These are phyloP conservation scores for Suillus bovinus DNA, from an alignment of 768 basidiomycete species.

Conservation along the genomic window DNA sequence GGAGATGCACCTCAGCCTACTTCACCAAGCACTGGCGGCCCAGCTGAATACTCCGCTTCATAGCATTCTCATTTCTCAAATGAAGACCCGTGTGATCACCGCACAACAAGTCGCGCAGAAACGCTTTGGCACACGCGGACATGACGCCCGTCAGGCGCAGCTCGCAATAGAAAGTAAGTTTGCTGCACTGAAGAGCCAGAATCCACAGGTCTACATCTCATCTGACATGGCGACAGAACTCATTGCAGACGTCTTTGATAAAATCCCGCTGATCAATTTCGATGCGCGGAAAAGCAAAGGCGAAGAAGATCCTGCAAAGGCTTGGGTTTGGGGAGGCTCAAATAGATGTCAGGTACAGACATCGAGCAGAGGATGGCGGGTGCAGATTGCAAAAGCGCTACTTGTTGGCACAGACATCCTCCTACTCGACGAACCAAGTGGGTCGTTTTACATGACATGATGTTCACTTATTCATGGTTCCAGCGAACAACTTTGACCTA, in stretches of 20 bases:
- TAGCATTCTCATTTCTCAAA: slow-evolving; percentile 11
- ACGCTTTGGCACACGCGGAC: slow-evolving; percentile 13
- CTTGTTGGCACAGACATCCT: slow-evolving; percentile 58
- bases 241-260: slow-evolving; percentile 13
- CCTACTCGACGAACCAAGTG: slow-evolving; percentile 54
- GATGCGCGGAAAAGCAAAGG: slow-evolving; percentile 26
- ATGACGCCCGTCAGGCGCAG: slow-evolving; percentile 14
- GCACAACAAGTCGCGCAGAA: slow-evolving; percentile 13
- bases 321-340: slow-evolving; percentile 53
- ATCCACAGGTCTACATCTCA: slow-evolving; percentile 12
- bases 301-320: slow-evolving; percentile 53
- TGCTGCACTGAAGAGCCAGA: slow-evolving; percentile 5
- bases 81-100: background rate
- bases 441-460: slow-evolving; percentile 25
- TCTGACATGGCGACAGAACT: slow-evolving; percentile 10
- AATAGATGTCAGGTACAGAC: slow-evolving; percentile 31
- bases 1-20: slow-evolving; percentile 1
- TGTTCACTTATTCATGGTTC: background rate
- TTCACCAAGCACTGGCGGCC: slow-evolving; percentile 1
- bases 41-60: slow-evolving; percentile 9
- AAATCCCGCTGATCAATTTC: slow-evolving; percentile 9
- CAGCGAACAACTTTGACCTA: slow-evolving; percentile 47
- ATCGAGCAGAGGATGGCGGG: slow-evolving; percentile 68
- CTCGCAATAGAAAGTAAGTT: slow-evolving; percentile 12
- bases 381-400: slow-evolving; percentile 58